Evolutionary conservation across 345 rosid species (phyloP).

Genomic region (Acer yangbiense): DNA sequence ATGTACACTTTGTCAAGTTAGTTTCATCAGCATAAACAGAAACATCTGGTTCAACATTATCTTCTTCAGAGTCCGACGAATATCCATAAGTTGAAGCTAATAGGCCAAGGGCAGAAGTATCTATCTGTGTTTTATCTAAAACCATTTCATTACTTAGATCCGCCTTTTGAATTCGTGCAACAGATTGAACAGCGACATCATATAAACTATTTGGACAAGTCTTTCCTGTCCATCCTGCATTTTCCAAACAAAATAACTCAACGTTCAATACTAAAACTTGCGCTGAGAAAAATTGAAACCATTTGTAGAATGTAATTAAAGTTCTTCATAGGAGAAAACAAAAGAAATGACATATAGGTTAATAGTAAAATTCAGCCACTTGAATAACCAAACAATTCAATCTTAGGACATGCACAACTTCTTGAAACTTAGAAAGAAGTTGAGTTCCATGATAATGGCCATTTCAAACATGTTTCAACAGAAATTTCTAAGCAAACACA

Average conservation of each 20-base stretch:
- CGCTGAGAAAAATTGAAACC: not conserved
- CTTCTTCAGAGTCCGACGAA: conserved; percentile 94
- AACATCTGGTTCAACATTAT: conserved; percentile 40
- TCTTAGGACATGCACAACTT: not conserved
- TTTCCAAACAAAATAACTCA: conserved; percentile 16
- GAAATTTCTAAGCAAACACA: not conserved
- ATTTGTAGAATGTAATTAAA: not conserved
- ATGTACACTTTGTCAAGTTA: conserved; percentile 23
- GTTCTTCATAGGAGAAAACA: not conserved
- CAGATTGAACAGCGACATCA: conserved; percentile 49
- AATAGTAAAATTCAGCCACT: conserved; percentile 6
- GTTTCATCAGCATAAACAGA: conserved; percentile 33
- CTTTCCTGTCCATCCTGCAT: conserved; percentile 51
- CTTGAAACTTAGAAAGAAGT: not conserved
- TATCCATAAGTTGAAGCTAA: conserved; percentile 83
- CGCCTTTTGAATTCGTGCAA: conserved; percentile 29
- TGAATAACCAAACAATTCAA: not conserved
- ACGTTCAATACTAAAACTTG: conserved; percentile 17
- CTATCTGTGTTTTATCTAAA: conserved; percentile 32
- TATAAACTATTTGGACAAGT: conserved; percentile 36
- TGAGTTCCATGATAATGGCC: not conserved
- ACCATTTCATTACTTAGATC: conserved; percentile 37
- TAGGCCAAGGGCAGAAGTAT: conserved; percentile 71
- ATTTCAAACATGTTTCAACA: not conserved
- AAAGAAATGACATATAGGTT: conserved; percentile 3